Conservation (phyloP, 2,329 filamentous ascomycete genomes). For the Fusarium tanahbumbuense region DNA sequence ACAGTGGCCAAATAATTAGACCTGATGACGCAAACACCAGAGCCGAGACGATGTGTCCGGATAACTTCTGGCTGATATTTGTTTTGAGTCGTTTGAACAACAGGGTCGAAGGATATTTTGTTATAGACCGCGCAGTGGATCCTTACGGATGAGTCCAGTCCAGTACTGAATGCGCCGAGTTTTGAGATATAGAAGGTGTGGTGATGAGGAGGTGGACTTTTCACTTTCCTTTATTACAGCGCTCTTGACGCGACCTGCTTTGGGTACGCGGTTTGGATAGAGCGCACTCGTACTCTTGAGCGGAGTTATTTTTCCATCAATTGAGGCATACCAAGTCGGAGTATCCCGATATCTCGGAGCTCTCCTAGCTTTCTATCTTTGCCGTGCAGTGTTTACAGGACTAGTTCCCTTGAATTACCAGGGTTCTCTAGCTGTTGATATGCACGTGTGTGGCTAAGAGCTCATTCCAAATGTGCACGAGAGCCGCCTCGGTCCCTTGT, state of each 20-base stretch:
- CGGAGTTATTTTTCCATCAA: slow-evolving; percentile 42
- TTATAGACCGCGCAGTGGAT: slow-evolving; percentile 25
- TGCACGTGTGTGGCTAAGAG: slow-evolving; percentile 15
- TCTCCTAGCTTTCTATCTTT: slow-evolving; percentile 11
- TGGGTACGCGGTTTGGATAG: slow-evolving; percentile 35
- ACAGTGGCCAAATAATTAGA: slow-evolving; percentile 13
- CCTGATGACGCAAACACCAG: slow-evolving; percentile 16
- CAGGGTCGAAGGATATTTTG: slow-evolving; percentile 22
- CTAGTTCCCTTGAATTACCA: not conserved
- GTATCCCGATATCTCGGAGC: slow-evolving; percentile 22
- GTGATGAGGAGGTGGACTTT: slow-evolving; percentile 32
- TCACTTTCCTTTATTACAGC: slow-evolving; percentile 37
- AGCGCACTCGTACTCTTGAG: slow-evolving; percentile 33
- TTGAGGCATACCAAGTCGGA: slow-evolving; percentile 39
- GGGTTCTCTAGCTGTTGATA: slow-evolving; percentile 14
- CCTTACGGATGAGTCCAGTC: slow-evolving; percentile 7
- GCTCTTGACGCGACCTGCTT: slow-evolving; percentile 31
- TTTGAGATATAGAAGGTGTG: slow-evolving; percentile 26
- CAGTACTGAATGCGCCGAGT: slow-evolving; percentile 18
- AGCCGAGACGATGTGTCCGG: slow-evolving; percentile 15
- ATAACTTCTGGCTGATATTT: slow-evolving; percentile 20
- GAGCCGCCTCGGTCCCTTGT: slow-evolving; percentile 6
- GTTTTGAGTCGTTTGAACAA: slow-evolving; percentile 18
- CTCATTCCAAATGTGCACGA: not conserved
- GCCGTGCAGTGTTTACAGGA: slow-evolving; percentile 9